Conservation (phyloP, 352 stramenopile species). For the Globisporangium alternatum region DNA sequence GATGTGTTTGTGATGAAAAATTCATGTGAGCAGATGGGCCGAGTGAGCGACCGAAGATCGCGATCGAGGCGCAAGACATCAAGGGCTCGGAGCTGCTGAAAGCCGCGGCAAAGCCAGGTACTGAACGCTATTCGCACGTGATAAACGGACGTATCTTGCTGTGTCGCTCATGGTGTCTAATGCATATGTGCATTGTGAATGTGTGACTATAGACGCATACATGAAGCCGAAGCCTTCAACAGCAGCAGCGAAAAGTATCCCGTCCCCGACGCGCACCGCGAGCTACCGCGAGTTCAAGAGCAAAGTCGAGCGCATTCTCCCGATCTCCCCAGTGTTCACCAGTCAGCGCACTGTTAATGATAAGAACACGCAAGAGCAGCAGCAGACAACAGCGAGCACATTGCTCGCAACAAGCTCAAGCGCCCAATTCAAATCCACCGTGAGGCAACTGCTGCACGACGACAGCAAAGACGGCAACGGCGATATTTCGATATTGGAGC, state of each 20-base stretch:
- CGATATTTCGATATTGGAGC: conserved; percentile 38
- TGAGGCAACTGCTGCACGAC: not conserved
- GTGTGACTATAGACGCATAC: not conserved
- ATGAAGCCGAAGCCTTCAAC: not conserved
- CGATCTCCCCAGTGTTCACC: not conserved
- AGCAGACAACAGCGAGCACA: not conserved
- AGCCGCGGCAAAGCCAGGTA: not conserved
- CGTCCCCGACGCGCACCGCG: not conserved
- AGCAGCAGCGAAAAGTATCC: not conserved
- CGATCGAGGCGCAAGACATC: conserved; percentile 58
- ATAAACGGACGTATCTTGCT: not conserved
- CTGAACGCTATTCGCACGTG: not conserved
- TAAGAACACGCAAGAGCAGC: not conserved
- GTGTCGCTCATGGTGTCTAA: not conserved
- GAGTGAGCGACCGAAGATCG: conserved; percentile 36
- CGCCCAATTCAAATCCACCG: not conserved
- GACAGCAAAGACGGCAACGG: not conserved
- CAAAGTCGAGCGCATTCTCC: not conserved
- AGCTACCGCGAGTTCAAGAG: conserved; percentile 10
- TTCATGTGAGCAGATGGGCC: conserved; percentile 30
- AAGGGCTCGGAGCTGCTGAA: conserved; percentile 40
- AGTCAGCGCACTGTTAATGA: not conserved
- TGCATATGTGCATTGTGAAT: not conserved
- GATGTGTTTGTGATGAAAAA: not conserved
- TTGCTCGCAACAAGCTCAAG: not conserved